Percentiles rank a stretch among this genome's conserved stretches.
Evolutionary conservation across 495 filamentous ascomycete species (phyloP).

Genomic region (Hypoxylon cercidicola): DNA sequence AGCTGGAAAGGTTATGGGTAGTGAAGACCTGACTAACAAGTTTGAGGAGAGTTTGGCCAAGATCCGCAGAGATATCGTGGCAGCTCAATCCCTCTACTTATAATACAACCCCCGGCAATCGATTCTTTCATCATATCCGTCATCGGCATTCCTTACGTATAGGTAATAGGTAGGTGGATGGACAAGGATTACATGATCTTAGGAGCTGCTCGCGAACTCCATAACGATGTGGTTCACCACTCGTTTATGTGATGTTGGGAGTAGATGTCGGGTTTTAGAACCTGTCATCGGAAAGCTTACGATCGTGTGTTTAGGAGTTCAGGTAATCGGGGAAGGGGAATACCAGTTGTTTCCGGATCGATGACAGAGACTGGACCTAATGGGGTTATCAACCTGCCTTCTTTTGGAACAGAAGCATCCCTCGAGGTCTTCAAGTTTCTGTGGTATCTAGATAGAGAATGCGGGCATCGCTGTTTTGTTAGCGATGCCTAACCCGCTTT

Average conservation of each 20-base stretch:
- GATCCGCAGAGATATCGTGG: constrained; percentile 90
- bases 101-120: constrained; percentile 47
- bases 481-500: constrained; percentile 41
- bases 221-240: not conserved
- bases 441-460: constrained; percentile 43
- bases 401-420: constrained; percentile 14
- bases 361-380: constrained; percentile 30
- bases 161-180: constrained; percentile 20
- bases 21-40: constrained; percentile 85
- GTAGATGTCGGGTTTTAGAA: not conserved
- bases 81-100: constrained; percentile 90
- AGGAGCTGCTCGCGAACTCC: not conserved
- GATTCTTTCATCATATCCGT: not conserved
- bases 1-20: constrained; percentile 96
- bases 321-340: constrained; percentile 10
- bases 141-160: not conserved
- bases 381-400: constrained; percentile 8
- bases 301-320: constrained; percentile 28
- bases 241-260: not conserved
- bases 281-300: not conserved
- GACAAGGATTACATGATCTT: not conserved
- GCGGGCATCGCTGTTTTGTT: constrained; percentile 38
- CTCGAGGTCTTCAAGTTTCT: constrained; percentile 25
- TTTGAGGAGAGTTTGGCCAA: constrained; percentile 86
- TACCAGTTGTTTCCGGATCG: constrained; percentile 40